Base-by-base conservation (phyloP, 192 early-diverging fungal species). In the Umbelopsis vinacea region DNA sequence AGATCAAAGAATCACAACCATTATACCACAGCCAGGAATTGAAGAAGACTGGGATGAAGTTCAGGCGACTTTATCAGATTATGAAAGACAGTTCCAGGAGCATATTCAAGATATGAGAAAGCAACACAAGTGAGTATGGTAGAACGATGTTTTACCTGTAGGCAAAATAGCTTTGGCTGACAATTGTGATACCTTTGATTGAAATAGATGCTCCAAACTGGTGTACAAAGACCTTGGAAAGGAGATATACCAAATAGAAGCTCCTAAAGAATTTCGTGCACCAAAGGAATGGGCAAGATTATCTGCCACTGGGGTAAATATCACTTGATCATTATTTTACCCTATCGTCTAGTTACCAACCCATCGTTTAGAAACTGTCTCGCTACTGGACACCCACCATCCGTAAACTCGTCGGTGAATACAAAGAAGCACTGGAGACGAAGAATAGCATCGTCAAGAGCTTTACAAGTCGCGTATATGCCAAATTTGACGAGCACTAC, bases 181-280 rank as follows among this genome's bases (percentile, higher is more conserved):
- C 48, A 17, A 0, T 3, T 6, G 2, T 50, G n/a, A 8, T 19
- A 50, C 4, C 48, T 50, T 1, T 21, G 23, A 26, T 19, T 19
- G n/a, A 50, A 19, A 22, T 75, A 89, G 88, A 22, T 75, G 88
- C 2, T 75, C 83, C 7, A 90, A 89, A 68, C 79, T 96, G 38
- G 79, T 82, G 4, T 99, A 92, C 86, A 93, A 92, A 71, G 89
- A 97, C 81, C 82, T 97, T 63, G 96, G 97, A 48, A 99, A 99
- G 79, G 98, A 99, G 74, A 88, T 92, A 19, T 96, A 95, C 77
- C 95, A 96, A 79, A 71, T 99, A n/a, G 96, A 99, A 73, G 83
- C 96, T 9, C 91, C 96, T 0, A 86, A 87, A 35, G 85, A 79
- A 46, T 79, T 91, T 50, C 87, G 91, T 33, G 92, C 95, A 33